Evolutionary conservation across 179 eudicot genomes (phyloP).

Genomic region (Beta corolliflora): DNA sequence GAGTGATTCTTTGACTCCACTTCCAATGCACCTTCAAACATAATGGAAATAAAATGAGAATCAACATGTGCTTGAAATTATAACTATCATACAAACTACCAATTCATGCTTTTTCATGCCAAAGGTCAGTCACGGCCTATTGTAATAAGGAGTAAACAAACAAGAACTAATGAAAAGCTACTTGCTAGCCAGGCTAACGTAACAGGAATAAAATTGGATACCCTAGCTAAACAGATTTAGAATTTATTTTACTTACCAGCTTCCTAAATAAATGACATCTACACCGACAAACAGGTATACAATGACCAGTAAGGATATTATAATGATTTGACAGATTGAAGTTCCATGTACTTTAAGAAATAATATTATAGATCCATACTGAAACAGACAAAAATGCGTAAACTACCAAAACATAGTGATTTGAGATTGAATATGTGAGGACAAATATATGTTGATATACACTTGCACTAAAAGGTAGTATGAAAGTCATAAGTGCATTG

Average conservation of each 20-base stretch:
- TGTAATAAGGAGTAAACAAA: background rate
- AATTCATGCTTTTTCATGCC: background rate
- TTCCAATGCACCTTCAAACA: slow-evolving; percentile 91
- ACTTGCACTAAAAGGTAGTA: background rate
- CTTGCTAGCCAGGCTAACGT: background rate
- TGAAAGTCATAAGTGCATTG: background rate
- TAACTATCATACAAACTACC: background rate
- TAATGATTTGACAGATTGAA: background rate
- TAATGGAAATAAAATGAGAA: slow-evolving; percentile 9
- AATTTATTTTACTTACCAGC: background rate
- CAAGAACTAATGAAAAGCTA: background rate
- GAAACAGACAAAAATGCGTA: background rate
- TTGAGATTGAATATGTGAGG: background rate
- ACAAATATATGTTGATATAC: background rate
- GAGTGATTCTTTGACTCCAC: slow-evolving; percentile 97
- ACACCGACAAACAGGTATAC: background rate
- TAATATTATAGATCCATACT: background rate
- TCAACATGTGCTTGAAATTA: background rate
- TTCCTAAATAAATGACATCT: background rate
- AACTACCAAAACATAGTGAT: background rate
- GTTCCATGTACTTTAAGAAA: background rate
- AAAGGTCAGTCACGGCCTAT: background rate
- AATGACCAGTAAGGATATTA: background rate
- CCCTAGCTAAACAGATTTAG: background rate
- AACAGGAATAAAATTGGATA: background rate